Evolutionary conservation across 352 stramenopile species (phyloP).

Genomic region (Globisporangium cystogenes): DNA sequence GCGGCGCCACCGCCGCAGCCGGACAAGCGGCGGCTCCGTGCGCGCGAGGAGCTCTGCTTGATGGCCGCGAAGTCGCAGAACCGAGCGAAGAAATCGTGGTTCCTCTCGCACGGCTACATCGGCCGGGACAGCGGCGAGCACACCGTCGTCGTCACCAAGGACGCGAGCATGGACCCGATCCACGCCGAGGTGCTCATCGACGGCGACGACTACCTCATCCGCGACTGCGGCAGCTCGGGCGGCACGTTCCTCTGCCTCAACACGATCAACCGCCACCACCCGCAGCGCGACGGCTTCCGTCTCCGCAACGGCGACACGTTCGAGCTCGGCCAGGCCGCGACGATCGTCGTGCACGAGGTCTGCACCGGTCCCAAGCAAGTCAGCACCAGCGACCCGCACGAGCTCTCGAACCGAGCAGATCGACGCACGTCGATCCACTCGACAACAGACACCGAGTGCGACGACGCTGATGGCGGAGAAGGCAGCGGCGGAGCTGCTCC

Average conservation of each 20-base stretch:
- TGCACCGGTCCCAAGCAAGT: neutral
- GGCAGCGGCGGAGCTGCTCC: neutral
- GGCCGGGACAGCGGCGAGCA: conserved; percentile 48
- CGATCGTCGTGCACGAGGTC: conserved; percentile 23
- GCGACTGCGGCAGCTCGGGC: conserved; percentile 34
- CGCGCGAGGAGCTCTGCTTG: conserved; percentile 54
- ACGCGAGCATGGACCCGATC: conserved; percentile 53
- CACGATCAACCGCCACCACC: conserved; percentile 58
- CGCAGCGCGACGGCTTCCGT: conserved; percentile 64
- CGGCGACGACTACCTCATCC: conserved; percentile 60
- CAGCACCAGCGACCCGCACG: neutral
- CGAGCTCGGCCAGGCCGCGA: conserved; percentile 25
- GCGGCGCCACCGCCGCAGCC: neutral
- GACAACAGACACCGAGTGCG: conserved; percentile 3
- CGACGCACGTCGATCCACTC: conserved; percentile 2
- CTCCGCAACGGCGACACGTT: conserved; percentile 47
- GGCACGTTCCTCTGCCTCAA: conserved; percentile 71
- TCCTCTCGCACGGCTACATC: conserved; percentile 49
- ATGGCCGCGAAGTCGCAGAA: conserved; percentile 27
- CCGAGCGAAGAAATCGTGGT: conserved; percentile 51
- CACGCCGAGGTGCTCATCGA: conserved; percentile 55
- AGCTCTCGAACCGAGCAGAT: neutral
- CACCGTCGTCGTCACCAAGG: conserved; percentile 44
- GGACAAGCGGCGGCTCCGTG: conserved; percentile 26
- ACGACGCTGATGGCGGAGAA: neutral